Conservation (phyloP, 2,329 filamentous ascomycete genomes). For the Fusarium udum region DNA sequence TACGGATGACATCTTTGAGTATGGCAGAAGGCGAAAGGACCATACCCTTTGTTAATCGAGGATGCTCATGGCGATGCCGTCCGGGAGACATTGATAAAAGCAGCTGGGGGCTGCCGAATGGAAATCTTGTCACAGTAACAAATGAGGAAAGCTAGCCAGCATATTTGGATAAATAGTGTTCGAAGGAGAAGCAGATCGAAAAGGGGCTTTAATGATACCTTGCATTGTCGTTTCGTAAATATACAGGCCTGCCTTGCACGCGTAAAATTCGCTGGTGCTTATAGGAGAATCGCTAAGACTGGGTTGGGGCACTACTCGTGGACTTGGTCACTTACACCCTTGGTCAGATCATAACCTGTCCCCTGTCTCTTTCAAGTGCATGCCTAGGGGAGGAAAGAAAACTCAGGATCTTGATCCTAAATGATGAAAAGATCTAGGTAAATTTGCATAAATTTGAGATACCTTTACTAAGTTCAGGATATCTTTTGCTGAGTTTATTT, state of each 20-base stretch:
- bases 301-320: neutral
- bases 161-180: constrained; percentile 19
- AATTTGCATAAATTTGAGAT: no score
- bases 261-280: neutral
- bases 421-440: no score
- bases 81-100: constrained; percentile 40
- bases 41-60: constrained; percentile 59
- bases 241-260: neutral
- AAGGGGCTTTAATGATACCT: constrained; percentile 22
- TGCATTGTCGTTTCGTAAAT: neutral
- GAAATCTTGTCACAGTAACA: constrained; percentile 21
- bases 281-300: neutral
- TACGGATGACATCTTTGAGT: constrained; percentile 42
- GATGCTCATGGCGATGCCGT: constrained; percentile 61
- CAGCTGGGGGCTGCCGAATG: constrained; percentile 37
- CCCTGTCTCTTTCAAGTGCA: neutral
- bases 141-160: constrained; percentile 3
- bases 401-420: no score
- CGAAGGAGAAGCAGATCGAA: constrained; percentile 23
- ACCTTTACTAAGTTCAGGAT: no score
- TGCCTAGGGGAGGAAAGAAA: no score
- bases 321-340: constrained; percentile 1
- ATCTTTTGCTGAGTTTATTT: no score
- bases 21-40: constrained; percentile 48
- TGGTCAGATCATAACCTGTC: neutral